Conservation (phyloP, 345 rosid species). For the Citrus australasica region DNA sequence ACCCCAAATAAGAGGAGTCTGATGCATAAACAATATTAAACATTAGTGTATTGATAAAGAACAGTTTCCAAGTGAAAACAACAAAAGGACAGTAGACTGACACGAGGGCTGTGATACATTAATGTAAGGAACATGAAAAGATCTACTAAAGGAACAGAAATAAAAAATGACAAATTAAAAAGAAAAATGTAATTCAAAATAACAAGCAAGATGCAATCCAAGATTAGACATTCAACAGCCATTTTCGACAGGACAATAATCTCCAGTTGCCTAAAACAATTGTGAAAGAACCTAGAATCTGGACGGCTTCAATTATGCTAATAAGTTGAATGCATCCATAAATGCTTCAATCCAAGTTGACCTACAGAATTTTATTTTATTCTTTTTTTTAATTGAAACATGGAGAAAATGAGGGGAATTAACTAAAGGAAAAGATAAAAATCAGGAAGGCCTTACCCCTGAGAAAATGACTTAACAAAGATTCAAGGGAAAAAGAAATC, state of each 20-base stretch:
- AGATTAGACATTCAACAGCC: neutral
- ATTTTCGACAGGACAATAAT: neutral
- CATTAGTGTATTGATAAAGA: neutral
- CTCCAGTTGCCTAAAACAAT: neutral
- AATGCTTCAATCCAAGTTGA: neutral
- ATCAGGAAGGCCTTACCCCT: neutral
- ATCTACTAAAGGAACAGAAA: neutral
- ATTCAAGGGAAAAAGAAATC: neutral
- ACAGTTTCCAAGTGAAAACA: neutral
- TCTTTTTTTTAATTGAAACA: neutral
- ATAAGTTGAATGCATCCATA: neutral
- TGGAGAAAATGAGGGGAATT: too few relatives aligned
- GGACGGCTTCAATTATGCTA: neutral
- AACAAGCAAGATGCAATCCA: neutral
- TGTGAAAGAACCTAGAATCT: neutral
- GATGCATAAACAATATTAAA: neutral
- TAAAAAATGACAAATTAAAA: neutral
- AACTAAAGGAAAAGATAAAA: too few relatives aligned
- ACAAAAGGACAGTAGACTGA: neutral
- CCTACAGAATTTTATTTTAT: neutral
- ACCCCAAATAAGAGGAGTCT: neutral
- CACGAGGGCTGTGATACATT: neutral
- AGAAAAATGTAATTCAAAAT: neutral
- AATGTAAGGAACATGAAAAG: neutral
- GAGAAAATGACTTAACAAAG: constrained; percentile 5